phyloP scores from a whole-genome alignment of 129 eudicot species.

The Flaveria robusta region DNA sequence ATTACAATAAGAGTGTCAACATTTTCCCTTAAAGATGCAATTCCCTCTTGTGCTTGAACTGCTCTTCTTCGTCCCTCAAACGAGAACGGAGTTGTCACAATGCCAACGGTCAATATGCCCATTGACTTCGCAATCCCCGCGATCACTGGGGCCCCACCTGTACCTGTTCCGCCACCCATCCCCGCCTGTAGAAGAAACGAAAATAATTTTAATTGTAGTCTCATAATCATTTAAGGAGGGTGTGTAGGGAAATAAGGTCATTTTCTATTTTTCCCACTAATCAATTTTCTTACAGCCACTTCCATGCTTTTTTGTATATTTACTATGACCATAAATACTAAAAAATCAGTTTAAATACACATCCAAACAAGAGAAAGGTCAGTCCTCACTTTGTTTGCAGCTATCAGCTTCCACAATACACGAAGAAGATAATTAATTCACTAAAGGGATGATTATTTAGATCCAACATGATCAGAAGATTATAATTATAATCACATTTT shows the following conservation, averaged over 20 bases:
- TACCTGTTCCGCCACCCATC: slow-evolving; percentile 99
- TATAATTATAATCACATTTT: too few relatives aligned
- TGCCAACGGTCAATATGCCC: slow-evolving; percentile 93
- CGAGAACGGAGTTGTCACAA: slow-evolving; percentile 87
- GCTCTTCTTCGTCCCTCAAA: slow-evolving; percentile 90
- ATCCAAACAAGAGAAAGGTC: background rate
- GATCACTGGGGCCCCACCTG: slow-evolving; percentile 93
- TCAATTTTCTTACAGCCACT: background rate
- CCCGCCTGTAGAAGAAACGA: slow-evolving; percentile 65
- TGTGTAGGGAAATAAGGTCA: background rate
- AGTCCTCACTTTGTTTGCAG: background rate
- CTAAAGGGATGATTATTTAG: background rate
- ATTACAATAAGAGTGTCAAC: slow-evolving; percentile 96
- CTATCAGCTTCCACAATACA: background rate
- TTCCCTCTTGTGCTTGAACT: slow-evolving; percentile 98
- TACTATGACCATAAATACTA: too few relatives aligned
- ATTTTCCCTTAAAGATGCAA: slow-evolving; percentile 87
- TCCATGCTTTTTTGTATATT: background rate
- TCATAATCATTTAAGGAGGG: background rate
- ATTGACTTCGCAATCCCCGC: slow-evolving; percentile 90
- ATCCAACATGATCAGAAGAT: too few relatives aligned
- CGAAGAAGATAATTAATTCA: background rate
- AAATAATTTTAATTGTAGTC: background rate
- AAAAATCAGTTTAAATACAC: background rate
- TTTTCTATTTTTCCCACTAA: too few relatives aligned